These are phyloP conservation scores for Sporothrix schenckii DNA, from an alignment of 2,329 filamentous ascomycete species.

Conservation along the genomic window DNA sequence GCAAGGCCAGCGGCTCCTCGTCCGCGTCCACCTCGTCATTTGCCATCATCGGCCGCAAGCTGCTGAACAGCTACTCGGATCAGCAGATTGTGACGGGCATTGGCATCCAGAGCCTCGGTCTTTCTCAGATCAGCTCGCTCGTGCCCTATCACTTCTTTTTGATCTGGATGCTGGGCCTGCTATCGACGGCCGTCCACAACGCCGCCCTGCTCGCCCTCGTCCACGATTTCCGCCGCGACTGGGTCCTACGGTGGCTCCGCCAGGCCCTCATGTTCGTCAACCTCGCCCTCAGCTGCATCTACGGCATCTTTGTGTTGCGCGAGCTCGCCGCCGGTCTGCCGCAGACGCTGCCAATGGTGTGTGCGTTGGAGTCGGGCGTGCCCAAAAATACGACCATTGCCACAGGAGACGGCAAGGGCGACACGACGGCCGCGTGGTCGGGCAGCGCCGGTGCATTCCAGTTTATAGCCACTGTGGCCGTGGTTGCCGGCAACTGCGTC, in stretches of 20 bases:
- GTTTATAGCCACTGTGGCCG: conserved; percentile 62
- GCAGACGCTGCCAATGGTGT: conserved; percentile 60
- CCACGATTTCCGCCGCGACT: conserved; percentile 67
- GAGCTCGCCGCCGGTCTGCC: conserved; percentile 55
- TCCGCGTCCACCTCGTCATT: conserved; percentile 32
- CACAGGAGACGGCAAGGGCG: conserved; percentile 26
- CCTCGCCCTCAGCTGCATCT: conserved; percentile 59
- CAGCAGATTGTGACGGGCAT: conserved; percentile 71
- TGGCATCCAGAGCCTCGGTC: conserved; percentile 66
- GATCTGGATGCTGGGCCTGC: conserved; percentile 67
- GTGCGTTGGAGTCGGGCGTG: conserved; percentile 54
- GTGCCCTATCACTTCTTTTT: conserved; percentile 72
- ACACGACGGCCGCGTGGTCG: conserved; percentile 37
- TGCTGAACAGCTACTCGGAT: conserved; percentile 67
- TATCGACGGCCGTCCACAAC: conserved; percentile 68
- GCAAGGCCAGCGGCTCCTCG: conserved; percentile 45
- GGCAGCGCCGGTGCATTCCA: conserved; percentile 50
- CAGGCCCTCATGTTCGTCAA: conserved; percentile 69
- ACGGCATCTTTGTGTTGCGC: conserved; percentile 60
- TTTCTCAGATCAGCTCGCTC: conserved; percentile 61
- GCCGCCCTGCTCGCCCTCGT: conserved; percentile 66
- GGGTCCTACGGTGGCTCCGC: conserved; percentile 67
- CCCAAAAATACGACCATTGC: conserved; percentile 13
- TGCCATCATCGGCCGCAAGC: conserved; percentile 58
- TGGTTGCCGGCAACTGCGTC: conserved; percentile 61